phyloP scores from a whole-genome alignment of 306 rosid genomes.

The Astragalus membranaceus region DNA sequence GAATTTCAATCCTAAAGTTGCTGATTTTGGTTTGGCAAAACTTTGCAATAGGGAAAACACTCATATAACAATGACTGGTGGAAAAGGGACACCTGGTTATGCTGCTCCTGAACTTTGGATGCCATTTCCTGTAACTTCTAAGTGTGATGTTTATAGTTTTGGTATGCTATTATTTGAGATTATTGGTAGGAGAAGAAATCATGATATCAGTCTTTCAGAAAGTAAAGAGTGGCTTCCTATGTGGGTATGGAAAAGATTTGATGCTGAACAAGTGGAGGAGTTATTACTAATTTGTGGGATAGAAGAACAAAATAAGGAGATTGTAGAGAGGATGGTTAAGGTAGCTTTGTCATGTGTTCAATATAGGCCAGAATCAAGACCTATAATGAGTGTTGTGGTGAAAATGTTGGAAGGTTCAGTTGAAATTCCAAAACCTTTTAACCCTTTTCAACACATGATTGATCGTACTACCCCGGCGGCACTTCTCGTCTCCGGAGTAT shows the following conservation, averaged over 20 bases:
- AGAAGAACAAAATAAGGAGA: background rate
- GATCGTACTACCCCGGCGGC: background rate
- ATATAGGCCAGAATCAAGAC: background rate
- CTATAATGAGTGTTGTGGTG: background rate
- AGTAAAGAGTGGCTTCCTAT: slow-evolving; percentile 4
- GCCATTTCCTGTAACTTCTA: background rate
- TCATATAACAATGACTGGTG: background rate
- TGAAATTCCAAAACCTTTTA: background rate
- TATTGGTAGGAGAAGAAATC: background rate
- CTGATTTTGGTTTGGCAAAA: background rate
- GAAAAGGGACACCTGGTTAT: background rate
- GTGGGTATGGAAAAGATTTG: background rate
- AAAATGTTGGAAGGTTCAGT: background rate
- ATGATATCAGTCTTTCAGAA: background rate
- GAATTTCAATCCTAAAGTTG: background rate
- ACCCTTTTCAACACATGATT: background rate
- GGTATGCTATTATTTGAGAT: background rate
- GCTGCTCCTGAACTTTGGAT: background rate
- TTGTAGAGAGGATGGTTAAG: background rate
- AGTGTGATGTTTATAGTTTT: background rate
- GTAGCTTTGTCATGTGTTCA: background rate
- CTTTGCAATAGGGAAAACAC: background rate
- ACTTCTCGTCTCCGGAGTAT: no score
- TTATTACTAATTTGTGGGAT: background rate
- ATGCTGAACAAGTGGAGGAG: background rate